Evolutionary conservation across 2,329 filamentous ascomycete species (phyloP).

Genomic region (Alternaria triticina): DNA sequence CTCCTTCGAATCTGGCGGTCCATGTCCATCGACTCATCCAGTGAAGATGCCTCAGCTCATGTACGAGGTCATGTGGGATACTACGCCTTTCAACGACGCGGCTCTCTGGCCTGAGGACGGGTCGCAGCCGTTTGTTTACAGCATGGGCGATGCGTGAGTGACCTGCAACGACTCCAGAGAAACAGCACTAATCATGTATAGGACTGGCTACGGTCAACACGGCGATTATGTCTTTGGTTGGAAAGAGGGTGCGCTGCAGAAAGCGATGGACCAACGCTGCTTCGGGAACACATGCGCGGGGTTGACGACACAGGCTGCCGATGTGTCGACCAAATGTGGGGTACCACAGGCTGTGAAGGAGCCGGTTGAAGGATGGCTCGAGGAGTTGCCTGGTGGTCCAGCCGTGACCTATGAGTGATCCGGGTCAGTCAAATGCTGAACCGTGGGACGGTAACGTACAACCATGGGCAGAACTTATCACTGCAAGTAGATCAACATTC

Average conservation of each 20-base stretch:
- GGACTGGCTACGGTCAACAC: conserved; percentile 34
- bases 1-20: conserved; percentile 28
- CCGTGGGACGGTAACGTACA: background rate
- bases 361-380: conserved; percentile 27
- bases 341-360: conserved; percentile 29
- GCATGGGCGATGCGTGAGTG: conserved; percentile 48
- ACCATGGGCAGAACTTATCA: background rate
- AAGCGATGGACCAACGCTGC: conserved; percentile 42
- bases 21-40: conserved; percentile 52
- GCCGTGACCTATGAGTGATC: conserved; percentile 13
- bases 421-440: background rate
- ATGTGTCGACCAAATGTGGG: conserved; percentile 22
- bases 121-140: conserved; percentile 35
- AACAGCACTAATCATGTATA: background rate
- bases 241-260: conserved; percentile 58
- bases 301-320: conserved; percentile 28
- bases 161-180: background rate
- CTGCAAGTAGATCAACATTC: background rate
- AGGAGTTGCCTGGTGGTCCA: conserved; percentile 24
- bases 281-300: conserved; percentile 46
- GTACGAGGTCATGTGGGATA: conserved; percentile 57
- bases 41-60: conserved; percentile 56
- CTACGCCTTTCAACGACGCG: conserved; percentile 33
- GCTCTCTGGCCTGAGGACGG: conserved; percentile 31
- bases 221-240: conserved; percentile 50